phyloP scores from a whole-genome alignment of 164 flowering plant species.

The Berberis vulgaris region DNA sequence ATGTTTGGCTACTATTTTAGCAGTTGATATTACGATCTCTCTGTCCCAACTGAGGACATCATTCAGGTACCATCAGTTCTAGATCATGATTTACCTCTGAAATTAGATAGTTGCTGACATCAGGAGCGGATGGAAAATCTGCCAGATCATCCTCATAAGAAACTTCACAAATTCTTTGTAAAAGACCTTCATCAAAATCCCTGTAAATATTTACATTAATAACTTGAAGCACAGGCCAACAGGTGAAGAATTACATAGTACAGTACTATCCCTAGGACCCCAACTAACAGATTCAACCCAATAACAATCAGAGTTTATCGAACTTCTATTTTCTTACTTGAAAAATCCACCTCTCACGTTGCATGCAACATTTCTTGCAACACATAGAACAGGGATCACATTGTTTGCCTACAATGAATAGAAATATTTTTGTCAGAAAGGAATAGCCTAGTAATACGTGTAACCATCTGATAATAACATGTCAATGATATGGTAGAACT shows the following conservation, averaged over 20 bases:
- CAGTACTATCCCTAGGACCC: background rate
- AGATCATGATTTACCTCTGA: constrained; percentile 56
- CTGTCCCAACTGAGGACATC: background rate
- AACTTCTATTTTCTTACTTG: constrained; percentile 51
- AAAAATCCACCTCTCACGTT: constrained; percentile 97
- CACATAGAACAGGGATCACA: constrained; percentile 76
- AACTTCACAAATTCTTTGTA: constrained; percentile 58
- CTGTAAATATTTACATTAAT: constrained; percentile 26
- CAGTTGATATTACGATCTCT: background rate
- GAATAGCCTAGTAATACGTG: background rate
- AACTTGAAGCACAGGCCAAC: too few relatives aligned
- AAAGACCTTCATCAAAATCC: constrained; percentile 85
- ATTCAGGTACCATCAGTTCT: background rate
- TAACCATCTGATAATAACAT: background rate
- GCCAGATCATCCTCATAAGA: constrained; percentile 66
- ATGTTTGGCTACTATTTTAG: background rate
- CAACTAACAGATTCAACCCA: too few relatives aligned
- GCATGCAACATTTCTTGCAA: constrained; percentile 99
- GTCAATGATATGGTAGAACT: background rate
- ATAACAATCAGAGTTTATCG: background rate
- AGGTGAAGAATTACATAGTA: background rate
- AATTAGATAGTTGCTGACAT: constrained; percentile 86
- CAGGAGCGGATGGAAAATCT: constrained; percentile 67
- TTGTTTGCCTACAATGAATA: constrained; percentile 57
- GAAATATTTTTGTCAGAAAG: background rate